Percentiles rank a stretch among this genome's conserved stretches.
Evolutionary conservation across 2,329 filamentous ascomycete genomes (phyloP).

Genomic region (Paraphaeosphaeria sporulosa): DNA sequence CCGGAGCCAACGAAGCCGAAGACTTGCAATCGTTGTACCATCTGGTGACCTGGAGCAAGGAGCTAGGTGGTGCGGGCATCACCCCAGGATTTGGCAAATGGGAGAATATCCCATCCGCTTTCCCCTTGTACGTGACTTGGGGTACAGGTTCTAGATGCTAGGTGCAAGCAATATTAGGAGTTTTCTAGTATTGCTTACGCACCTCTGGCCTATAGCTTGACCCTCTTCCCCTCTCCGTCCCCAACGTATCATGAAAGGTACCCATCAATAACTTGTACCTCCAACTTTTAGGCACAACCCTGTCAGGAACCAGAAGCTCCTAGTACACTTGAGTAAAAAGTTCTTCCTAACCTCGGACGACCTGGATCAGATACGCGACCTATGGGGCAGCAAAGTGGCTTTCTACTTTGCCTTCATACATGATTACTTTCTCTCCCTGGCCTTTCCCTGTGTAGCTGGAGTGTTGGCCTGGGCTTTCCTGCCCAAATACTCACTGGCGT

Average conservation of each 20-base stretch:
- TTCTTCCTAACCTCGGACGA: conserved; percentile 71
- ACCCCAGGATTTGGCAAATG: conserved; percentile 73
- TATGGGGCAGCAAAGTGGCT: conserved; percentile 74
- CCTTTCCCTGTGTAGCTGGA: conserved; percentile 40
- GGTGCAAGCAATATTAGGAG: too few relatives aligned
- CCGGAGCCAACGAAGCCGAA: conserved; percentile 80
- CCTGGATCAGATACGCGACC: conserved; percentile 76
- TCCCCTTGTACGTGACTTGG: conserved; percentile 62
- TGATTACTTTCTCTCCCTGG: conserved; percentile 41
- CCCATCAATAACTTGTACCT: too few relatives aligned
- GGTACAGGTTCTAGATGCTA: too few relatives aligned
- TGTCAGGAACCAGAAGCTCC: conserved; percentile 75
- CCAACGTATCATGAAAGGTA: too few relatives aligned
- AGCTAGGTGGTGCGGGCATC: conserved; percentile 81
- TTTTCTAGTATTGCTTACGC: too few relatives aligned
- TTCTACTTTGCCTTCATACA: conserved; percentile 49
- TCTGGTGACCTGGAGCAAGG: conserved; percentile 74
- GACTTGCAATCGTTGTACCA: conserved; percentile 79
- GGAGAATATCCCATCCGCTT: conserved; percentile 76
- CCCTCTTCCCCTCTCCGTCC: too few relatives aligned
- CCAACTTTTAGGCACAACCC: conserved; percentile 73
- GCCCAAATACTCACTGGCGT: conserved; percentile 39
- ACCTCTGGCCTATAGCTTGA: too few relatives aligned
- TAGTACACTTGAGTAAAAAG: conserved; percentile 77
- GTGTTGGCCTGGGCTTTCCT: conserved; percentile 41